Percentiles rank a stretch among this genome's conserved stretches.
These are phyloP conservation scores for Pyrrhoderma lamaoense DNA, from an alignment of 1,284 basidiomycete species.

Conservation along the genomic window DNA sequence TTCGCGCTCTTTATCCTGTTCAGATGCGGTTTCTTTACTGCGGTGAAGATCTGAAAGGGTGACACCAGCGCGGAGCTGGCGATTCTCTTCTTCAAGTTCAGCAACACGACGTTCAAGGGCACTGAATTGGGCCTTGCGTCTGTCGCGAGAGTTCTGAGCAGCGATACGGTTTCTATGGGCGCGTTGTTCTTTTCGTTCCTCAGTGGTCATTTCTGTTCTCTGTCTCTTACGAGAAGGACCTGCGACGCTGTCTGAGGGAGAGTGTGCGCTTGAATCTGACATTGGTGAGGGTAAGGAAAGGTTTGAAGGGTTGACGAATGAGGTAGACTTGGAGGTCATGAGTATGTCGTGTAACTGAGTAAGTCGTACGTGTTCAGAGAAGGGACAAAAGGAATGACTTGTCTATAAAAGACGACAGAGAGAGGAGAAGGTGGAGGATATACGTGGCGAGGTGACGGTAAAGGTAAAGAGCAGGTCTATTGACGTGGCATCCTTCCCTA, in stretches of 20 bases:
- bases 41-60: slow-evolving; percentile 25
- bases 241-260: slow-evolving; percentile 22
- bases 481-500: neutral
- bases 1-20: slow-evolving; percentile 43
- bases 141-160: slow-evolving; percentile 77
- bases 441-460: slow-evolving; percentile 12
- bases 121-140: slow-evolving; percentile 67
- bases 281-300: slow-evolving; percentile 32
- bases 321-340: slow-evolving; percentile 18
- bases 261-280: slow-evolving; percentile 24
- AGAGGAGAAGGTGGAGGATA: neutral
- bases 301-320: slow-evolving; percentile 34
- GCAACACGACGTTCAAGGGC: slow-evolving; percentile 38
- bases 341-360: slow-evolving; percentile 1
- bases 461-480: slow-evolving; percentile 1
- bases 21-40: slow-evolving; percentile 29
- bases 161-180: slow-evolving; percentile 76
- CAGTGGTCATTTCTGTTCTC: slow-evolving; percentile 51
- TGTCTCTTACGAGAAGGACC: slow-evolving; percentile 60
- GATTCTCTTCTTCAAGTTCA: slow-evolving; percentile 41
- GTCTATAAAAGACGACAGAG: slow-evolving; percentile 8
- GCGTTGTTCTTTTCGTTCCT: slow-evolving; percentile 75
- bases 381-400: slow-evolving; percentile 5
- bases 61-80: slow-evolving; percentile 35
- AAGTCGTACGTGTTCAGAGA: slow-evolving; percentile 9